A percentile compares a stretch with the other conserved stretches of the same genome.
These are phyloP conservation scores for Amphicarpaea edgeworthii DNA, from an alignment of 306 rosid species.

Conservation along the genomic window DNA sequence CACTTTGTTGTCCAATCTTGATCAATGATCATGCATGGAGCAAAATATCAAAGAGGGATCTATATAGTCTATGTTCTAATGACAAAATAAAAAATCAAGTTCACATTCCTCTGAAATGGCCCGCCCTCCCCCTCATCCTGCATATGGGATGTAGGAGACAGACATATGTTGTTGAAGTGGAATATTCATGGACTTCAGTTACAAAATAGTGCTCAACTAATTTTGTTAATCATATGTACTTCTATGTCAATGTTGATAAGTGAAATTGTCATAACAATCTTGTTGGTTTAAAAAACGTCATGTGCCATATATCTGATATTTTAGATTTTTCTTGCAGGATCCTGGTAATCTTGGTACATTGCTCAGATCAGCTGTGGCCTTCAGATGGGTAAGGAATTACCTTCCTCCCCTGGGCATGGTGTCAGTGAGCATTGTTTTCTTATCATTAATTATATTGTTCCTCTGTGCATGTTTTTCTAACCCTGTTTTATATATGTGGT, in stretches of 20 bases:
- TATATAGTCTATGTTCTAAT: slow-evolving; percentile 33
- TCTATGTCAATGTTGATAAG: slow-evolving; percentile 6
- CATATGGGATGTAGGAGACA: slow-evolving; percentile 15
- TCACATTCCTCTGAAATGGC: background rate
- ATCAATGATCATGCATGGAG: no score
- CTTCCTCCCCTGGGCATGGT: background rate
- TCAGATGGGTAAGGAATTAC: slow-evolving; percentile 79
- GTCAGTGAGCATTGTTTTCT: slow-evolving; percentile 1
- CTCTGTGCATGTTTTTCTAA: slow-evolving; percentile 15
- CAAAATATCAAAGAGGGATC: background rate
- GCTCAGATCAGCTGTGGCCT: slow-evolving; percentile 90
- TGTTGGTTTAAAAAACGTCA: slow-evolving; percentile 40
- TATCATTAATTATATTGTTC: background rate
- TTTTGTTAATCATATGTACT: slow-evolving; percentile 18
- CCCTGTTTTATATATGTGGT: slow-evolving; percentile 14
- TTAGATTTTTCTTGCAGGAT: slow-evolving; percentile 69
- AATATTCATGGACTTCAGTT: slow-evolving; percentile 24
- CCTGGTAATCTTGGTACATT: slow-evolving; percentile 93
- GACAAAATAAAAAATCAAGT: background rate
- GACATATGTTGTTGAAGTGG: background rate
- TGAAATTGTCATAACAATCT: slow-evolving; percentile 12
- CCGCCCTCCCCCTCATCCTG: background rate
- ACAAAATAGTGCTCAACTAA: slow-evolving; percentile 2
- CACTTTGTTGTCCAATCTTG: background rate
- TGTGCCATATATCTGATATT: slow-evolving; percentile 41